Conservation (phyloP, 768 basidiomycete species). For the Tulasnella calospora region DNA sequence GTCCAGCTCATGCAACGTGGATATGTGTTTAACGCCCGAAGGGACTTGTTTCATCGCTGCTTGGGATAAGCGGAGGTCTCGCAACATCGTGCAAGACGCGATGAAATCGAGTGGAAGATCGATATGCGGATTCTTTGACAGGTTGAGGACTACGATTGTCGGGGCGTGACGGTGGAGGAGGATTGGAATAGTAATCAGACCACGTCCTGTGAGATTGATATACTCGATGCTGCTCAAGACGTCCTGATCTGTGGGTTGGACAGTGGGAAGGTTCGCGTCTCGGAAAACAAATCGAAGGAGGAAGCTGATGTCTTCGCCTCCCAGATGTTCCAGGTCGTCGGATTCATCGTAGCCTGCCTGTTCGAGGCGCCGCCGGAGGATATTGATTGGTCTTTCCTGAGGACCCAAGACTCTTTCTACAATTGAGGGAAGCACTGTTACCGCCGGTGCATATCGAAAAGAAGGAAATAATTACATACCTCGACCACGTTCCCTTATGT, state of each 20-base stretch:
- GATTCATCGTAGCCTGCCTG: constrained; percentile 83
- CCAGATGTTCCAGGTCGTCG: constrained; percentile 74
- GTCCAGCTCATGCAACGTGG: constrained; percentile 72
- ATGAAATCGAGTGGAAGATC: constrained; percentile 97
- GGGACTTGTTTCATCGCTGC: constrained; percentile 97
- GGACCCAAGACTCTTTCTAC: constrained; percentile 77
- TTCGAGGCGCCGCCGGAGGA: constrained; percentile 74
- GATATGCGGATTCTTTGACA: constrained; percentile 92
- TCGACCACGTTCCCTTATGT: constrained; percentile 69
- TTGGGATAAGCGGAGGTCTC: constrained; percentile 78
- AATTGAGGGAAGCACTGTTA: not conserved
- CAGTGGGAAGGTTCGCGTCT: constrained; percentile 45
- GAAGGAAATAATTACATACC: constrained; percentile 44
- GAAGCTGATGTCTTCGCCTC: constrained; percentile 73
- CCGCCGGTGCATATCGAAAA: not conserved
- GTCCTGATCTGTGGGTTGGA: constrained; percentile 16
- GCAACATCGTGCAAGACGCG: constrained; percentile 74
- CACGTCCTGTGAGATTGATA: constrained; percentile 74
- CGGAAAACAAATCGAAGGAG: constrained; percentile 89
- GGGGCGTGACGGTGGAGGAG: constrained; percentile 78
- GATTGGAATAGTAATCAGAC: constrained; percentile 84
- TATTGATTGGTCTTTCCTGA: constrained; percentile 80
- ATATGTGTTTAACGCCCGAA: constrained; percentile 68
- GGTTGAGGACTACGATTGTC: constrained; percentile 74
- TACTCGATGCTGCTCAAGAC: constrained; percentile 44